Base-by-base conservation (phyloP, 179 eudicot species). In the Carnegiea gigantea region DNA sequence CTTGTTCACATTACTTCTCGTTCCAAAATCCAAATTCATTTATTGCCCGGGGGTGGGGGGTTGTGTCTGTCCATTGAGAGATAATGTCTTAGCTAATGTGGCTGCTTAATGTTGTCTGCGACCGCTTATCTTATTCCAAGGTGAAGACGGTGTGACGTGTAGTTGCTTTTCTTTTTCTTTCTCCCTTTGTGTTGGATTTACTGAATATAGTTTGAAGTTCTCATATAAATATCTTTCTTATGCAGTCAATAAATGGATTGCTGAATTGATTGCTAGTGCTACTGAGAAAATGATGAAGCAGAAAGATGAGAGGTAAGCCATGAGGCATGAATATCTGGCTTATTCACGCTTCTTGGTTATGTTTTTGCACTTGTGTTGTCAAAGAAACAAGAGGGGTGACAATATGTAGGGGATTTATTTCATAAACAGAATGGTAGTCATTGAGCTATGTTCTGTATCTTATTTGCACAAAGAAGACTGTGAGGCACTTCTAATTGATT, bases 241-340 rank as follows among this genome's bases (percentile, higher is more conserved):
- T 87, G 86, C 90, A 95, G 99, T 95, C 78, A 95, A 95, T 86
- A 95, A 92, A 88, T 95, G 97, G 98, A 95, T 95, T 59, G 91
- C 99, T 59, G 82, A 90, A 77, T 51, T 89, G 85, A 92, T 95
- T 82, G 98, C 99, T 68, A 87, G 81, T 84, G 98, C 99, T 77
- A 93, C 99, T 70, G 91, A 85, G 78, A 90, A 88, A 68, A 95
- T 95, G 99, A 95, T 95, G 99, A 90, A 91, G 85, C 98, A 93
- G 80, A 95, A 95, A 88, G 99, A 95, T 86, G 98, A 95, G 83
- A 91, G 99, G 99, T 91, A 76, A 81, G 78, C 77, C 36, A 75
- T 26, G 21, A 36, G 51, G 20, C 4, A 1, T 53, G 54, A 70
- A 21, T 46, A 21, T 82, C 9, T 65, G 30, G 15, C 26, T 75